A percentile compares a stretch with the other conserved stretches of the same genome.
phyloP scores from a whole-genome alignment of 257 asterid genomes.

The Ilex asprella region DNA sequence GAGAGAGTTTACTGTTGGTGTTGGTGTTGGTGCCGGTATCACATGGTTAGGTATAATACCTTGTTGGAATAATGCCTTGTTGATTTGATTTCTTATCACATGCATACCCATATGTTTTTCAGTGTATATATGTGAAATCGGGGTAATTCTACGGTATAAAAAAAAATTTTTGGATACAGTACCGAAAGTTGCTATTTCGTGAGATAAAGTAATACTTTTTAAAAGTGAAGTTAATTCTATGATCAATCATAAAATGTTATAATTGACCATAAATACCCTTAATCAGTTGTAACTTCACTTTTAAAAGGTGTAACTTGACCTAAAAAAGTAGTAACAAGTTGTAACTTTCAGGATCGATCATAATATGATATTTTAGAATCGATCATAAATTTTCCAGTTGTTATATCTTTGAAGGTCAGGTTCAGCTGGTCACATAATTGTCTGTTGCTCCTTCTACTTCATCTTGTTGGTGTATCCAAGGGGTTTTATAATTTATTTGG shows the following conservation, averaged over 20 bases:
- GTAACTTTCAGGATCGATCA: too few species aligned
- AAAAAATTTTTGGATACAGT: background rate
- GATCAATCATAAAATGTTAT: too few species aligned
- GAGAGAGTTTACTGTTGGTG: constrained; percentile 36
- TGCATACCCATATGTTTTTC: background rate
- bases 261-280: too few species aligned
- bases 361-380: too few species aligned
- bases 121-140: too few species aligned
- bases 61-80: background rate
- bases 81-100: background rate
- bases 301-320: too few species aligned
- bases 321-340: too few species aligned
- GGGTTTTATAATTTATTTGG: background rate
- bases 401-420: background rate
- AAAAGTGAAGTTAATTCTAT: too few species aligned
- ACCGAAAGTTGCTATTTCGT: too few species aligned
- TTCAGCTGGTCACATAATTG: background rate
- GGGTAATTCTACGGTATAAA: background rate
- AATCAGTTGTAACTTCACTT: too few species aligned
- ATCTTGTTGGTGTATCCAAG: background rate
- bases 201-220: too few species aligned
- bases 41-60: constrained; percentile 55
- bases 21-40: constrained; percentile 26
- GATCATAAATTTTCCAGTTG: background rate
- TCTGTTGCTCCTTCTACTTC: background rate